phyloP scores from a whole-genome alignment of 352 stramenopile species.

The Globisporangium uncinulatum region DNA sequence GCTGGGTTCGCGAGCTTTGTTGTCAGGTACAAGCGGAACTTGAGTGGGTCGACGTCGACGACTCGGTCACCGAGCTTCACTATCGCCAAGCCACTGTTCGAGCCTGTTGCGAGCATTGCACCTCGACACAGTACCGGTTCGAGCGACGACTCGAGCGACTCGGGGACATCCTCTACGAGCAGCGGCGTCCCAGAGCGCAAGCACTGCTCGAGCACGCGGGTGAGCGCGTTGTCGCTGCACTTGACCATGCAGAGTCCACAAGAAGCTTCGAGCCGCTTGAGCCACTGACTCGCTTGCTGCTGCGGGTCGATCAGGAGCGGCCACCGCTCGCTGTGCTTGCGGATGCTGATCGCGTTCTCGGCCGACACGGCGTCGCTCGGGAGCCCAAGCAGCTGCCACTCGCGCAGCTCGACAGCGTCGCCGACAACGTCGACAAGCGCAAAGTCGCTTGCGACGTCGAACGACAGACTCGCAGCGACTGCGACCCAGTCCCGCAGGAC shows the following conservation, averaged over 20 bases:
- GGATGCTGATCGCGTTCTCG: constrained; percentile 89
- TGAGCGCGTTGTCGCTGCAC: constrained; percentile 33
- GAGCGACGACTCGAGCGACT: constrained; percentile 46
- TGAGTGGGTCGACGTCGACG: constrained; percentile 58
- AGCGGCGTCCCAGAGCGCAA: constrained; percentile 36
- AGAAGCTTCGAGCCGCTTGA: constrained; percentile 77
- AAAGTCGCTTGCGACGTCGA: constrained; percentile 39
- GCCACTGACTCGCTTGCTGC: constrained; percentile 90
- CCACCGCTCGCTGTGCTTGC: constrained; percentile 83
- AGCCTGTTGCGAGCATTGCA: neutral
- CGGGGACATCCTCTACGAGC: constrained; percentile 52
- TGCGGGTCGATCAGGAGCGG: constrained; percentile 93
- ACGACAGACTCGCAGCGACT: constrained; percentile 9
- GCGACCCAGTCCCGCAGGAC: constrained; percentile 33
- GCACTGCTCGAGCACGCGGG: constrained; percentile 33
- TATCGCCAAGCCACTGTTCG: constrained; percentile 3
- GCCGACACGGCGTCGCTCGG: constrained; percentile 86
- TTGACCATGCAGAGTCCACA: constrained; percentile 74
- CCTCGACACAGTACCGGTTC: constrained; percentile 42
- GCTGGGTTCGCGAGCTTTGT: constrained; percentile 90
- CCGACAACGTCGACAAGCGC: constrained; percentile 66
- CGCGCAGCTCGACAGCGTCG: constrained; percentile 76
- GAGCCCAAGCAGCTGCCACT: constrained; percentile 85
- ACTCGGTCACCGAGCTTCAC: constrained; percentile 73
- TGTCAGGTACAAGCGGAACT: constrained; percentile 88